Conservation (phyloP, 257 asterid species). For the Anisodus acutangulus region DNA sequence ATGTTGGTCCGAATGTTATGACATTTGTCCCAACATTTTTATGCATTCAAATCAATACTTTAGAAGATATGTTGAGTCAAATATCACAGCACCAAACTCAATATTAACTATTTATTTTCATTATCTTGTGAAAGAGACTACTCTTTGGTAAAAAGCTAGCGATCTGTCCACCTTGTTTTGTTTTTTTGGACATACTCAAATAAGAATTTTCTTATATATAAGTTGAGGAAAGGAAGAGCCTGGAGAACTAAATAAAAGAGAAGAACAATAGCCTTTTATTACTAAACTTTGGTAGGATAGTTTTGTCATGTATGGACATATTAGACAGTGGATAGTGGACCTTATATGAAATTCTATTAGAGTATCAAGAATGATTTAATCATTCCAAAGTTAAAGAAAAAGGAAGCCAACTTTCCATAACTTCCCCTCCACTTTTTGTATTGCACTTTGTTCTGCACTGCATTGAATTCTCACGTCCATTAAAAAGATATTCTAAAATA, state of each 20-base stretch:
- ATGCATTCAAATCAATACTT: no score
- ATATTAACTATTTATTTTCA: slow-evolving; percentile 21
- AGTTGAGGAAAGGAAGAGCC: slow-evolving; percentile 22
- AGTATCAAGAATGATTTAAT: slow-evolving; percentile 25
- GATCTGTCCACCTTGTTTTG: slow-evolving; percentile 28
- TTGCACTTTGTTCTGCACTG: background rate
- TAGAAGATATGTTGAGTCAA: no score
- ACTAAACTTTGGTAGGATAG: slow-evolving; percentile 25
- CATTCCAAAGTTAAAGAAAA: slow-evolving; percentile 44
- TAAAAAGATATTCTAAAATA: slow-evolving; percentile 15
- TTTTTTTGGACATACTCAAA: background rate
- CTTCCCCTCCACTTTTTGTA: slow-evolving; percentile 25
- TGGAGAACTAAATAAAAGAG: slow-evolving; percentile 21
- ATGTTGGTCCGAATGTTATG: no score
- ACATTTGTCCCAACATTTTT: no score
- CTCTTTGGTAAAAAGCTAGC: slow-evolving; percentile 36
- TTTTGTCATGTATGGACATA: slow-evolving; percentile 28
- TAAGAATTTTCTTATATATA: slow-evolving; percentile 6
- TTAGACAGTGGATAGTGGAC: background rate
- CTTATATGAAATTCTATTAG: no score
- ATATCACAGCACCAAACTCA: no score
- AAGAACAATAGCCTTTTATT: slow-evolving; percentile 31
- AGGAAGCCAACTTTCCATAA: slow-evolving; percentile 53
- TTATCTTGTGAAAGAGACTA: slow-evolving; percentile 46
- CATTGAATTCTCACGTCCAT: slow-evolving; percentile 30